A percentile compares a stretch with the other conserved stretches of the same genome.
Conservation (phyloP, 1,284 basidiomycete species). For the Golubevia sp. region DNA sequence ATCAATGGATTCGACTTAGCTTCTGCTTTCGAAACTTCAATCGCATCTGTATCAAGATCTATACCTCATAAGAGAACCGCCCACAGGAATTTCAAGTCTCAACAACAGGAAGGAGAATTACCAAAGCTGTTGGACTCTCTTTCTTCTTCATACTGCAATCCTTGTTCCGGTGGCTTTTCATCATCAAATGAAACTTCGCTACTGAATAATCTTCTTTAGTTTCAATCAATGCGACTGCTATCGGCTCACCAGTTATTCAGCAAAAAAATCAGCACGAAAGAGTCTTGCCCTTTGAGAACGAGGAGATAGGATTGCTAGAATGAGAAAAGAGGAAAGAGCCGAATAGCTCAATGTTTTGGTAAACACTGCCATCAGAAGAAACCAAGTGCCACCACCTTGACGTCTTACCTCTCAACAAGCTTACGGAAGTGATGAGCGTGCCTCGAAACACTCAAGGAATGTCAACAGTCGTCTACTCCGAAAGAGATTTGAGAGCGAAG, state of each 20-base stretch:
- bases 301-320: slow-evolving; percentile 43
- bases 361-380: slow-evolving; percentile 31
- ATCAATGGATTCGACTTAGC: neutral
- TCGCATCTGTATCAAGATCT: neutral
- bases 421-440: neutral
- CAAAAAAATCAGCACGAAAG: slow-evolving; percentile 46
- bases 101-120: neutral
- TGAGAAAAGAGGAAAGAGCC: slow-evolving; percentile 26
- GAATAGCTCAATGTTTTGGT: slow-evolving; percentile 31
- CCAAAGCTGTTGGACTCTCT: neutral
- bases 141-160: neutral
- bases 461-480: neutral
- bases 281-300: slow-evolving; percentile 37
- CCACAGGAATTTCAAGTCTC: neutral
- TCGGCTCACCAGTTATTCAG: slow-evolving; percentile 19
- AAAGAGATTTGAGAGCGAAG: neutral
- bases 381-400: neutral
- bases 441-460: neutral
- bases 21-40: neutral
- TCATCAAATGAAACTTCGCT: neutral
- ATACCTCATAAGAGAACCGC: neutral
- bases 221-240: neutral
- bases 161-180: neutral
- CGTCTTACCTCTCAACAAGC: neutral
- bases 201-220: neutral